Conservation (phyloP, 2,329 filamentous ascomycete species). For the Alternaria panax region DNA sequence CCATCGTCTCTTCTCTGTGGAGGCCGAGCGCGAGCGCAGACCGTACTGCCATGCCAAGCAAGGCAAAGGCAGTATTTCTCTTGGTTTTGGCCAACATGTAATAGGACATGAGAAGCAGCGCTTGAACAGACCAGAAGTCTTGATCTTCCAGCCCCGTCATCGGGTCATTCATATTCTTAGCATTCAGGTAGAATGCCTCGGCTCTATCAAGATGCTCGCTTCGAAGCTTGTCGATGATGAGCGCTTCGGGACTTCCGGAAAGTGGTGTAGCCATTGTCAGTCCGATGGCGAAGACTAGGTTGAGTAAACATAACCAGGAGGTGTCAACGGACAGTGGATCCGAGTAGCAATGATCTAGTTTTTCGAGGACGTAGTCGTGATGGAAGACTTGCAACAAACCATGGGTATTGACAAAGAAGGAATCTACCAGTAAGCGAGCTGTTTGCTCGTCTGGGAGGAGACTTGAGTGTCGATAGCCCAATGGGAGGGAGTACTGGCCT, state of each 20-base stretch:
- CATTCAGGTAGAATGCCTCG: slow-evolving; percentile 69
- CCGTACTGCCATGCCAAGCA: slow-evolving; percentile 68
- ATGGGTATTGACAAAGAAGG: slow-evolving; percentile 70
- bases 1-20: slow-evolving; percentile 66
- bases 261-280: slow-evolving; percentile 64
- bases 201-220: slow-evolving; percentile 60
- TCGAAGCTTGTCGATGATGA: slow-evolving; percentile 61
- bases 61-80: slow-evolving; percentile 68
- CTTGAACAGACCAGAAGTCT: slow-evolving; percentile 71
- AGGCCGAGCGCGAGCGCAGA: slow-evolving; percentile 69
- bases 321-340: slow-evolving; percentile 61
- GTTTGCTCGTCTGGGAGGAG: slow-evolving; percentile 64
- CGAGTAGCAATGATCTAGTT: slow-evolving; percentile 62
- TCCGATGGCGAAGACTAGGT: slow-evolving; percentile 69
- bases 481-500: slow-evolving; percentile 58
- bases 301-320: slow-evolving; percentile 65
- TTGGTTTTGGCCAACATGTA: slow-evolving; percentile 70
- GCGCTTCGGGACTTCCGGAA: slow-evolving; percentile 59
- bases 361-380: slow-evolving; percentile 57
- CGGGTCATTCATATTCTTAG: slow-evolving; percentile 61
- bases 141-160: slow-evolving; percentile 65
- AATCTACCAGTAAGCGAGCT: slow-evolving; percentile 62
- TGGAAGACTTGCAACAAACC: slow-evolving; percentile 69
- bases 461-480: slow-evolving; percentile 57
- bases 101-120: slow-evolving; percentile 68